Base-by-base conservation (phyloP, 164 flowering plant genomes). In the Chloranthus sessilifolius region DNA sequence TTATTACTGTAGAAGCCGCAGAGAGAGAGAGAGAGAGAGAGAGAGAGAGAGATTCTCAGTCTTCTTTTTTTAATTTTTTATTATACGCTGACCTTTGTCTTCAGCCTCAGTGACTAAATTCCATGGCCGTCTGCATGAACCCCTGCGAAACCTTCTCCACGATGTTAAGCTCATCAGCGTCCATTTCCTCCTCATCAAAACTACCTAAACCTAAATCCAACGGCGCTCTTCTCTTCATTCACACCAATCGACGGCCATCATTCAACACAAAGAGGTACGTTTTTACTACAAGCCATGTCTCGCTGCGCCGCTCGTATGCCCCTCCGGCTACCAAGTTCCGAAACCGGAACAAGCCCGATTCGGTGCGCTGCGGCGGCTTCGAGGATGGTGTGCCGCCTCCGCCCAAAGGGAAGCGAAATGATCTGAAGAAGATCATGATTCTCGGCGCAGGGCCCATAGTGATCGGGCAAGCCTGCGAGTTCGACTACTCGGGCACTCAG, bases 381-480 rank as follows among this genome's bases (percentile, higher is more conserved):
- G 21, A 11, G 7, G 45, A 12, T 42, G 25, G 29, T 3, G 30
- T 9, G 14, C 47, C 3, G 27, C 12, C 15, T 7, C 16, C 14
- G 47, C 30, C 47, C 5, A 34, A 55, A n/a, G 89, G 90, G 19
- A 92, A 83, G 60, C 66, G 96, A 34, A 86, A 81, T 26, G 98
- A 92, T 63, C 45, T 86, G 46, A 88, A 84, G 79, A 92, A 92
- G 76, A 88, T 92, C 7, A 17, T 88, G 89, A 92, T 92, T 26
- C 74, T 92, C 0, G 96, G 99, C 0, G 96, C 99, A 0, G 99
- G 99, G 2, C 99, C 96, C 0, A 92, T 92, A 34, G 92, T 92
- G 25, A 92, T 92, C 16, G 97, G 99, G 9, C 99, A 92, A 60
- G 99, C 99, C 3, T 92, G 99, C 34, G 99, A 92, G 69, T 92